Evolutionary conservation across 2,329 filamentous ascomycete species (phyloP), one percentile per base, ranked within the genome.

Genomic region (Leptographium galeiforme): DNA sequence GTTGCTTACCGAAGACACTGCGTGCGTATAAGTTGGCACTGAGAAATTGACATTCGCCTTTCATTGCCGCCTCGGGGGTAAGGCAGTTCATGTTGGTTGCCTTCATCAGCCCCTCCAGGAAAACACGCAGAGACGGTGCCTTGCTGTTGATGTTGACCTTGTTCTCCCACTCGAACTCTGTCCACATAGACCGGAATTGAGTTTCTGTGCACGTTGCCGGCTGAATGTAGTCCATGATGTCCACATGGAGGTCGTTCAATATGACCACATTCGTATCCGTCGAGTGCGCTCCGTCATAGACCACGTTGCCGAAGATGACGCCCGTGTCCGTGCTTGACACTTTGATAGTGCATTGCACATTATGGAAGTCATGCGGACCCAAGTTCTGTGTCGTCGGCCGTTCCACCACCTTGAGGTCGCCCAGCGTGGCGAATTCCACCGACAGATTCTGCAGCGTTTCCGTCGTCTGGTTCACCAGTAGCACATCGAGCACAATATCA

Each of bases 131-230:
- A 33, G 81, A 85, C 74, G 91, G 95, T 60, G 88, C 89, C 76
- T 96, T 97, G 59, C 88, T 94, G 72, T 96, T 96, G 73, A 98
- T 97, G 73, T 98, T 98, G 69, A 98, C 91, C 79, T 98, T 98
- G 74, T 98, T 98, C 76, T 98, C 93, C 93, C 93, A 98, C 68
- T 98, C 93, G 61, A 98, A 98, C 67, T 98, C 93, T 40, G 93
- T 98, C 93, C 93, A 98, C 93, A 98, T 98, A n/a, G 89, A 95
- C 56, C 93, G 82, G 83, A 98, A 98, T 64, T 97, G 89, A 12
- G 91, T 96, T 75, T 98, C 93, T 6, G 89, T 93, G 76, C 93
- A 98, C 16, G 89, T 84, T 8, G 91, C 91, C 1, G 93, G 93
- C 67, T 97, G 91, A 63, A 98, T 98, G 72, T 98, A 98, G 71